Evolutionary conservation across 2,329 filamentous ascomycete species (phyloP), one percentile per base, ranked within the genome.

Genomic region (Amauroascus verrucosus): DNA sequence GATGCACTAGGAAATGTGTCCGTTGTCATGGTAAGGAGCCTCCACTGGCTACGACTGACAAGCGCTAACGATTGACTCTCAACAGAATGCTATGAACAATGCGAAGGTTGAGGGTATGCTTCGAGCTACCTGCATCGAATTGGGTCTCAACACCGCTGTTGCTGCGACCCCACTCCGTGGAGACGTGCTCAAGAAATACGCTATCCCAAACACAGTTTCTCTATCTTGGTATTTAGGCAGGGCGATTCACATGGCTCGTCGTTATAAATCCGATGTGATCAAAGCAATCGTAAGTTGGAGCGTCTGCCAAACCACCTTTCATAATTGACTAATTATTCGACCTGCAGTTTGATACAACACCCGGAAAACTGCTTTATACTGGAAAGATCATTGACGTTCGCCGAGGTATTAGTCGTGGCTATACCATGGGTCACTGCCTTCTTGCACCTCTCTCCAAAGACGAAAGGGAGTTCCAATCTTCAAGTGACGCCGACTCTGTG

Each of bases 381-480:
- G 71, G 71, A 28, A 74, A 74, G 57, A 70, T 74, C 40, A 63
- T 73, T 5, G 70, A 70, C 28, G 71, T 74, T 1, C 66, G 67
- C 33, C 64, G 71, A 18, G 58, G 59, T 48, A 56, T 67, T 32
- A 64, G 62, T 54, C 70, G 40, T 56, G 71, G 63, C 60, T 72
- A 68, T 64, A 73, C 58, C 58, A 72, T 65, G 62, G 66, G 65
- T 8, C 55, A 61, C 16, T 64, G 63, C 51, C 58, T 62, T 6
- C 58, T 68, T 30, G 64, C 61, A 1, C 65, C 65, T 1, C 55
- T 66, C 13, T 56, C 56, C 6, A 53, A 20, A 22, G 56, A 58
- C 3, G 56, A 58, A 46, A 37, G 51, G n/a, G 55, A 57, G 24
- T n/a, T n/a, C n/a, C 48, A 38, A 11, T 30, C 51, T 28, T 35